Conservation (phyloP, 164 flowering plant species). For the Tetracentron sinense region DNA sequence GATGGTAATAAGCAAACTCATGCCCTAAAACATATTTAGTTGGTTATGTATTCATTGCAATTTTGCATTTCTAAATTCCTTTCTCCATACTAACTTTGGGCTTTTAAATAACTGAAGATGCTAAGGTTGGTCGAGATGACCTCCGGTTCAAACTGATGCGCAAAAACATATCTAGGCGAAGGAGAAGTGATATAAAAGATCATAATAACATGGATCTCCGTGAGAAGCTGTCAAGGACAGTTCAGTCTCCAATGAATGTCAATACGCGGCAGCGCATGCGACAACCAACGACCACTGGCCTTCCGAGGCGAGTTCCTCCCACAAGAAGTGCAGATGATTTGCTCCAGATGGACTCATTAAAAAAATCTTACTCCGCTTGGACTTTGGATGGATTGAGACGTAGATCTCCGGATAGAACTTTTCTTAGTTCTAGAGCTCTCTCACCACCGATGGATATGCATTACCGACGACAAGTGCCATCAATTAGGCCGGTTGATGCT, state of each 20-base stretch:
- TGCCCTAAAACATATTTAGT: too few species aligned
- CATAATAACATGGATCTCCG: slow-evolving; percentile 48
- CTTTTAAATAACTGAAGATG: slow-evolving; percentile 36
- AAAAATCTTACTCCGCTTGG: slow-evolving; percentile 53
- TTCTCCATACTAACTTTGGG: slow-evolving; percentile 16
- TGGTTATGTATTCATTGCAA: too few species aligned
- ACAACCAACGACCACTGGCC: slow-evolving; percentile 27
- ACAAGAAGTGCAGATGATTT: slow-evolving; percentile 46
- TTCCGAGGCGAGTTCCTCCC: slow-evolving; percentile 33
- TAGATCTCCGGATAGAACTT: slow-evolving; percentile 61
- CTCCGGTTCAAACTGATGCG: slow-evolving; percentile 67
- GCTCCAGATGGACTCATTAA: slow-evolving; percentile 34
- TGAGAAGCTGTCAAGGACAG: slow-evolving; percentile 51
- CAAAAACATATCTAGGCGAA: slow-evolving; percentile 33
- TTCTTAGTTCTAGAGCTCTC: slow-evolving; percentile 39
- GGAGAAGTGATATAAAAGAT: slow-evolving; percentile 22
- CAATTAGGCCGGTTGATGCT: slow-evolving; percentile 42
- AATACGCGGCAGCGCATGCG: slow-evolving; percentile 27
- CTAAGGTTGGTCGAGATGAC: slow-evolving; percentile 44
- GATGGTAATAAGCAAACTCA: too few species aligned
- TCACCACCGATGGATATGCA: slow-evolving; percentile 45
- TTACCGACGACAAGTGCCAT: slow-evolving; percentile 30
- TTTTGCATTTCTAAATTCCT: slow-evolving; percentile 12
- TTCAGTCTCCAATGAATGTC: slow-evolving; percentile 26
- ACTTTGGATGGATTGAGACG: slow-evolving; percentile 49